Conservation (phyloP, 495 filamentous ascomycete species). For the Hapsidospora chrysogenum region DNA sequence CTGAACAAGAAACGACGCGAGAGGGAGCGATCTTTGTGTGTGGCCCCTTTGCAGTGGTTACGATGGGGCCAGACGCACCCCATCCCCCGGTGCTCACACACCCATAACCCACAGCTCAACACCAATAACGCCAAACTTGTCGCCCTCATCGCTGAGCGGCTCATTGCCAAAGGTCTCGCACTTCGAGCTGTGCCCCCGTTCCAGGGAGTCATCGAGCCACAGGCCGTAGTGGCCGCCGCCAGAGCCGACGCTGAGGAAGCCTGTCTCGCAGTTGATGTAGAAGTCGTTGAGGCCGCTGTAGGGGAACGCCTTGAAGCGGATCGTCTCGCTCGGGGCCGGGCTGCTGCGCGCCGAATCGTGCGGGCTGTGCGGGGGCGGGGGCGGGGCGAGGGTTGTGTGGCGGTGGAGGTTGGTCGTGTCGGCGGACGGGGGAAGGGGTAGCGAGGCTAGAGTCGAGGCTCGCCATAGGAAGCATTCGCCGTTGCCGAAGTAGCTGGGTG, state of each 20-base stretch:
- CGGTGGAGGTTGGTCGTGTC: constrained; percentile 55
- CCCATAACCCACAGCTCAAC: constrained; percentile 87
- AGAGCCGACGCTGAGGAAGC: constrained; percentile 74
- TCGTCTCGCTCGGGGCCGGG: constrained; percentile 27
- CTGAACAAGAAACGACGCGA: too few relatives aligned
- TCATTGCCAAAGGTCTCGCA: constrained; percentile 94
- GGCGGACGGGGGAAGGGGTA: constrained; percentile 58
- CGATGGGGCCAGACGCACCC: too few relatives aligned
- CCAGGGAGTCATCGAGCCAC: constrained; percentile 82
- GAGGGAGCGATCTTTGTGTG: too few relatives aligned
- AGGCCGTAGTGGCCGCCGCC: constrained; percentile 82
- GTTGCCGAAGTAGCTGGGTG: constrained; percentile 80
- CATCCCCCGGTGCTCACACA: constrained; percentile 4
- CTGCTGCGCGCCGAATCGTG: constrained; percentile 9
- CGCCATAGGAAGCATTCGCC: constrained; percentile 98
- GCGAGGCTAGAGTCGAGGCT: constrained; percentile 41
- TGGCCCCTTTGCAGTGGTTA: too few relatives aligned
- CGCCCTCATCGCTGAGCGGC: constrained; percentile 81
- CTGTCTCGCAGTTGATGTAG: constrained; percentile 78
- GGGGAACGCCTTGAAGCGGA: constrained; percentile 92
- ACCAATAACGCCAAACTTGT: constrained; percentile 81
- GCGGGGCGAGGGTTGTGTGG: constrained; percentile 43
- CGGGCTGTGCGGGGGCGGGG: constrained; percentile 14
- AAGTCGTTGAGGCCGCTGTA: constrained; percentile 95
- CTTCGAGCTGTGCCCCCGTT: constrained; percentile 61